A percentile compares a stretch with the other conserved stretches of the same genome.
phyloP scores from a whole-genome alignment of 805 yeast genomes.

The Suhomyces kilbournensis region DNA sequence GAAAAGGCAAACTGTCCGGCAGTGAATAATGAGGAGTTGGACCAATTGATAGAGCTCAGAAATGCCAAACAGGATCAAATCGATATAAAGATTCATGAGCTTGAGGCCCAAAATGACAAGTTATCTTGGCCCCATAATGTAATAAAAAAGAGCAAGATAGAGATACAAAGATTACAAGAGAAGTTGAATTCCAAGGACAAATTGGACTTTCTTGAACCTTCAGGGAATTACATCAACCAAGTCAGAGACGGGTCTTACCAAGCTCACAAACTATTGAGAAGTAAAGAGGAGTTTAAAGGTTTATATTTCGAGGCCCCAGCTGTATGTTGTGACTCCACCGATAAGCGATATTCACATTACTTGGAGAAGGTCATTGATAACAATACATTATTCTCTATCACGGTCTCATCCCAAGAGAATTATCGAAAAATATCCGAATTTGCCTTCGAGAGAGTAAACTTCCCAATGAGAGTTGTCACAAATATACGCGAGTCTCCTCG shows the following conservation, averaged over 20 bases:
- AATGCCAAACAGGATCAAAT: conserved; percentile 18
- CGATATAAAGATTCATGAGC: conserved; percentile 6
- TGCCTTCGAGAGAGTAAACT: conserved; percentile 40
- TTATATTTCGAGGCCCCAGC: conserved; percentile 72
- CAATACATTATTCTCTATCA: conserved; percentile 58
- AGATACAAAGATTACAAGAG: conserved; percentile 13
- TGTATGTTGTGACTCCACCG: conserved; percentile 55
- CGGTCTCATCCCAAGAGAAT: conserved; percentile 53
- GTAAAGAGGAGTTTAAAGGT: conserved; percentile 33
- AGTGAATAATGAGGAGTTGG: conserved; percentile 27
- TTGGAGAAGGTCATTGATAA: conserved; percentile 56
- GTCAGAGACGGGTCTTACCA: conserved; percentile 40
- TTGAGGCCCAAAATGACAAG: conserved; percentile 10
- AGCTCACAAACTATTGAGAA: conserved; percentile 41
- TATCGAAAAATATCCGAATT: conserved; percentile 43
- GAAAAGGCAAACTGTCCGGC: conserved; percentile 24
- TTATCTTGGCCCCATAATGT: conserved; percentile 5
- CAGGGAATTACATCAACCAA: conserved; percentile 26
- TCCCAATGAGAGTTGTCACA: conserved; percentile 53
- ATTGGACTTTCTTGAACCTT: conserved; percentile 42
- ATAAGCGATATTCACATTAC: conserved; percentile 48
- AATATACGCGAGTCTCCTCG: conserved; percentile 16
- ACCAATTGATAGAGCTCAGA: conserved; percentile 18
- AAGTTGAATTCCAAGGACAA: conserved; percentile 48
- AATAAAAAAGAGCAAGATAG: conserved; percentile 11